Percentiles rank a stretch among this genome's conserved stretches.
These are phyloP conservation scores for Neonectria coccinea DNA, from an alignment of 2,329 filamentous ascomycete species.

Conservation along the genomic window DNA sequence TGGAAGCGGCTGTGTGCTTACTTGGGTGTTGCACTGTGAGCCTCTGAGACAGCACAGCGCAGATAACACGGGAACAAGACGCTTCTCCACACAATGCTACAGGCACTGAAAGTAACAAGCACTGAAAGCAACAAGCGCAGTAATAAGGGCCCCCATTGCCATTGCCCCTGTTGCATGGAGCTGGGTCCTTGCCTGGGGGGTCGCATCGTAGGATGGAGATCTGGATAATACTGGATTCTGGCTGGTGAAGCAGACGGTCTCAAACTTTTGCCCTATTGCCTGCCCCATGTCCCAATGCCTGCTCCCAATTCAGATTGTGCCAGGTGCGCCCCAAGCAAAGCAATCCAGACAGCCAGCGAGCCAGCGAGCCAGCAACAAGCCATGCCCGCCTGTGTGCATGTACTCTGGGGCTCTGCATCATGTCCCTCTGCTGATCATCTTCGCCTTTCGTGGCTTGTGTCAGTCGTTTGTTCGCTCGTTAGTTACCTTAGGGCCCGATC, in stretches of 20 bases:
- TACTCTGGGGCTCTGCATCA: slow-evolving; percentile 2
- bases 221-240: slow-evolving; percentile 21
- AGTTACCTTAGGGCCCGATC: too few relatives aligned
- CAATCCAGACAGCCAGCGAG: slow-evolving; percentile 4
- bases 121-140: too few relatives aligned
- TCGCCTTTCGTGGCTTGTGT: slow-evolving; percentile 24
- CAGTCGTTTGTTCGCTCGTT: slow-evolving; percentile 9
- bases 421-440: slow-evolving; percentile 11
- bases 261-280: slow-evolving; percentile 32
- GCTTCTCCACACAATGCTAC: slow-evolving; percentile 23
- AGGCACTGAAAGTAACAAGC: too few relatives aligned
- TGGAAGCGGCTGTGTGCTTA: neutral
- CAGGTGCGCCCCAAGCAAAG: slow-evolving; percentile 13
- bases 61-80: slow-evolving; percentile 43
- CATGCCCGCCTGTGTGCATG: slow-evolving; percentile 1
- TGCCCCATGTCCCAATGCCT: neutral
- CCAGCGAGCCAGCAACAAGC: slow-evolving; percentile 4
- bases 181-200: slow-evolving; percentile 9
- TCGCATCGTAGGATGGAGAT: slow-evolving; percentile 34
- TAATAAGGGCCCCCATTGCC: too few relatives aligned
- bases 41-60: slow-evolving; percentile 22
- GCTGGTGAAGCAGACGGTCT: slow-evolving; percentile 32
- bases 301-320: slow-evolving; percentile 16
- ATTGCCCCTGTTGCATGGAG: slow-evolving; percentile 25
- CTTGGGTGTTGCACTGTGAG: neutral